Conservation (phyloP, 208 protist species). For the Acanthamoeba sp. region DNA sequence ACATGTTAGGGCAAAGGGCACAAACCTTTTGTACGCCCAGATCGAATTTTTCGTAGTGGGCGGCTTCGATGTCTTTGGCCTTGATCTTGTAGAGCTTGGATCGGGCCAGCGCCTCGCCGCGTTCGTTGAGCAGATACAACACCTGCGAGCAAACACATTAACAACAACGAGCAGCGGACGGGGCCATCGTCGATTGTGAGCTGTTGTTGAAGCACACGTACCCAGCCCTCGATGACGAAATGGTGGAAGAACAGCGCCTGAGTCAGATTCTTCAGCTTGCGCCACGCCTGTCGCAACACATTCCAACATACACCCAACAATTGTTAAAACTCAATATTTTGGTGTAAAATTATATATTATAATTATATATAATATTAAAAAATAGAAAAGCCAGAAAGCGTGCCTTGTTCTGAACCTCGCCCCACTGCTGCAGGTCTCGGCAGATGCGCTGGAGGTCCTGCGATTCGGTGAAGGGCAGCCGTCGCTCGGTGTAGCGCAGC, state of each 20-base stretch:
- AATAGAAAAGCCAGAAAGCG: not conserved
- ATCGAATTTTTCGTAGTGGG: not conserved
- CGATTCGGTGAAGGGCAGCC: not conserved
- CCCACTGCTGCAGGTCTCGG: not conserved
- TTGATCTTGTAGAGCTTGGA: slow-evolving; percentile 11
- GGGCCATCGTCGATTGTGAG: too few relatives aligned
- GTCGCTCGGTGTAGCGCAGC: not conserved
- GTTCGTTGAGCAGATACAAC: slow-evolving; percentile 29
- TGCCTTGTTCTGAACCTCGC: not conserved
- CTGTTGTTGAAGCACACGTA: too few relatives aligned
- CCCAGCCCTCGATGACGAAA: not conserved
- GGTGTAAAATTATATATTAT: too few relatives aligned
- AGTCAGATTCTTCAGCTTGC: not conserved
- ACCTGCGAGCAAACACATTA: not conserved
- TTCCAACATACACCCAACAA: too few relatives aligned
- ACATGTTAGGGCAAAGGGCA: not conserved
- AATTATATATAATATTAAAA: too few relatives aligned
- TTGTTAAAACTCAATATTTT: too few relatives aligned
- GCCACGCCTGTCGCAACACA: not conserved
- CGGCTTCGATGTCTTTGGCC: not conserved
- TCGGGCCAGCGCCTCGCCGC: not conserved
- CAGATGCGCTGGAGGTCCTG: not conserved
- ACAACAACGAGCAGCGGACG: not conserved
- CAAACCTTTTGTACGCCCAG: not conserved
- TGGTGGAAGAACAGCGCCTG: not conserved